A percentile compares a stretch with the other conserved stretches of the same genome.
Evolutionary conservation across 1,139 yeast genomes (phyloP).

Genomic region (Lodderomyces parapsilosis): DNA sequence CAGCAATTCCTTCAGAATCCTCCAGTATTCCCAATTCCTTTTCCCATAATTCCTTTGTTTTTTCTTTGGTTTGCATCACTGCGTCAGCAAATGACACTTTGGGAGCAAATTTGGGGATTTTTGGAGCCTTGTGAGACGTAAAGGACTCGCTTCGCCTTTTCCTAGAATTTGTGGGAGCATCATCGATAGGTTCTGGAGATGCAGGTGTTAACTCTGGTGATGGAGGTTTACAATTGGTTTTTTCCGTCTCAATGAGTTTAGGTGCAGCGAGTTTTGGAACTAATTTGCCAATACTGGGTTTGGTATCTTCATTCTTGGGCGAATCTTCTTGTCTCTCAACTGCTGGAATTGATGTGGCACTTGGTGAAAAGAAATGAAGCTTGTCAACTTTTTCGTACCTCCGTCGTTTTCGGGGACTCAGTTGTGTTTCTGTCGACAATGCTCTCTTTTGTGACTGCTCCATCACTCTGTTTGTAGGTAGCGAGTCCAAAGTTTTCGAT

Average conservation of each 20-base stretch:
- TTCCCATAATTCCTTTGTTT: slow-evolving; percentile 24
- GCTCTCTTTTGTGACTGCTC: slow-evolving; percentile 8
- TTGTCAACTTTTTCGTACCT: slow-evolving; percentile 32
- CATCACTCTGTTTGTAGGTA: slow-evolving; percentile 10
- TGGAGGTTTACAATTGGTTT: background rate
- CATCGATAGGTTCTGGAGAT: background rate
- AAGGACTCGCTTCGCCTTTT: slow-evolving; percentile 6
- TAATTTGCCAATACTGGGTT: background rate
- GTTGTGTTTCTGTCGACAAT: slow-evolving; percentile 8
- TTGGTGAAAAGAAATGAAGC: slow-evolving; percentile 31
- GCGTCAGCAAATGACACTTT: slow-evolving; percentile 31
- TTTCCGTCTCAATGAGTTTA: background rate
- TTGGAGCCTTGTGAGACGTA: slow-evolving; percentile 9
- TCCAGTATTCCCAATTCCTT: slow-evolving; percentile 28
- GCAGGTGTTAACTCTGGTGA: background rate
- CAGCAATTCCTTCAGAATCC: slow-evolving; percentile 13
- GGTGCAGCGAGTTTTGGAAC: background rate
- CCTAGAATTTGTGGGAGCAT: background rate
- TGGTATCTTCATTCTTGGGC: background rate
- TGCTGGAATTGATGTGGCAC: background rate
- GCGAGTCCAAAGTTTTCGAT: slow-evolving; percentile 4
- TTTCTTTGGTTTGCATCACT: slow-evolving; percentile 28
- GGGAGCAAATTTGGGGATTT: slow-evolving; percentile 18
- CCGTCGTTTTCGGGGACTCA: slow-evolving; percentile 25
- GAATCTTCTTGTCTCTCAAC: slow-evolving; percentile 1